phyloP scores from a whole-genome alignment of 2,329 filamentous ascomycete species.

The Epichloe uncinata region DNA sequence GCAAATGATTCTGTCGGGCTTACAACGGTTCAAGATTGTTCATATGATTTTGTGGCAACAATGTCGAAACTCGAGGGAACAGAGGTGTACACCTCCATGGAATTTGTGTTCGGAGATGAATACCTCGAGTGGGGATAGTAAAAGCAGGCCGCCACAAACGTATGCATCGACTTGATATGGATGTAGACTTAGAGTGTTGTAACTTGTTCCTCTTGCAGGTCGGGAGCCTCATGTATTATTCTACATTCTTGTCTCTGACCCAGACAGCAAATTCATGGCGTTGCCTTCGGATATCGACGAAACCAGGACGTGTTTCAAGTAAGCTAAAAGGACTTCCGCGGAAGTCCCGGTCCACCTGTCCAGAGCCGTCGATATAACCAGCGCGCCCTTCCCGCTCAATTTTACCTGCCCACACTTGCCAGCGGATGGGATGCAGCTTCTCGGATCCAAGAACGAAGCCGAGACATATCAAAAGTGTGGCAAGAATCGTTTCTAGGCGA shows the following conservation, averaged over 20 bases:
- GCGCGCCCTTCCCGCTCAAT: constrained; percentile 63
- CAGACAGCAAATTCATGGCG: constrained; percentile 68
- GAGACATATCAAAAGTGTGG: constrained; percentile 65
- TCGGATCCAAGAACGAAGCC: constrained; percentile 72
- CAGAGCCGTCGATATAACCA: constrained; percentile 41
- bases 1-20: no score
- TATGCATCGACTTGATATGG: no score
- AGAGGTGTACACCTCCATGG: no score
- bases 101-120: no score
- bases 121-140: no score
- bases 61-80: no score
- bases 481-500: constrained; percentile 68
- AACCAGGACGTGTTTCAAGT: constrained; percentile 70
- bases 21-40: no score
- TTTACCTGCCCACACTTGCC: constrained; percentile 70
- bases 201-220: no score
- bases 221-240: not conserved
- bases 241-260: constrained; percentile 33
- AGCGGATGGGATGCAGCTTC: constrained; percentile 71
- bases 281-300: constrained; percentile 76
- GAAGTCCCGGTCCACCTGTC: constrained; percentile 56
- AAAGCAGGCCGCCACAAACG: no score
- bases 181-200: no score
- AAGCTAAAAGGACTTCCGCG: constrained; percentile 66
- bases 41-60: no score